Evolutionary conservation across 164 flowering plant genomes (phyloP).

Genomic region (Cinnamomum micranthum): DNA sequence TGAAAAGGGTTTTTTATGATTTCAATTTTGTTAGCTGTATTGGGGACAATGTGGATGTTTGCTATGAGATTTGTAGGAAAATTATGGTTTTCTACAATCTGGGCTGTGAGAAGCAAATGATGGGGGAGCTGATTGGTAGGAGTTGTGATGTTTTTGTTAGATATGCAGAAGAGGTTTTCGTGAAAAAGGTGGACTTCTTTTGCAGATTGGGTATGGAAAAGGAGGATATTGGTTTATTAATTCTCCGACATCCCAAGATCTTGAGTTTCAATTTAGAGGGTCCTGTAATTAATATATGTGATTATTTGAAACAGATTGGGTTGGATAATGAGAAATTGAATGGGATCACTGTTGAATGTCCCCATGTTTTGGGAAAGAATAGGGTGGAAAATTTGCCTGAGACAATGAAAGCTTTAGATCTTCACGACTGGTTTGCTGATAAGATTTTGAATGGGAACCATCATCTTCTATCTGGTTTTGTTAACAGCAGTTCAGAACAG

Average conservation of each 20-base stretch:
- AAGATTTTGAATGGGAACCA: slow-evolving; percentile 40
- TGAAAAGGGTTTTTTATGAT: slow-evolving; percentile 47
- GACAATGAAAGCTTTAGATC: slow-evolving; percentile 52
- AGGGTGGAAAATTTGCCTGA: slow-evolving; percentile 54
- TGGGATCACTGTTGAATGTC: slow-evolving; percentile 27
- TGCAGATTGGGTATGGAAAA: slow-evolving; percentile 32
- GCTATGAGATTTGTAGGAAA: slow-evolving; percentile 58
- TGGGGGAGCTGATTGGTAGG: slow-evolving; percentile 45
- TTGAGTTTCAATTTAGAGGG: slow-evolving; percentile 23
- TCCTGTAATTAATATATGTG: slow-evolving; percentile 9
- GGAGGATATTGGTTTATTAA: slow-evolving; percentile 39
- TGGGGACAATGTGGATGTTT: slow-evolving; percentile 47
- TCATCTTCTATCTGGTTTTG: slow-evolving; percentile 33
- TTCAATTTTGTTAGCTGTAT: slow-evolving; percentile 30
- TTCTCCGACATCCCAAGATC: slow-evolving; percentile 45
- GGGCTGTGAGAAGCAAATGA: slow-evolving; percentile 47
- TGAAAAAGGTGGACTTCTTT: slow-evolving; percentile 47
- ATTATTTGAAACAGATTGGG: slow-evolving; percentile 48
- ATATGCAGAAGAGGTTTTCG: slow-evolving; percentile 43
- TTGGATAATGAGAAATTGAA: slow-evolving; percentile 25
- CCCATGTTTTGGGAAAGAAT: slow-evolving; percentile 57
- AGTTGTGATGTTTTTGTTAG: slow-evolving; percentile 34
- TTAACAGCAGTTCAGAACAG: slow-evolving; percentile 23
- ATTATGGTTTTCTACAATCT: slow-evolving; percentile 50
- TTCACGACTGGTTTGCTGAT: slow-evolving; percentile 52